Base-by-base conservation (phyloP, 192 early-diverging fungal species). In the Coemansia javaensis region DNA sequence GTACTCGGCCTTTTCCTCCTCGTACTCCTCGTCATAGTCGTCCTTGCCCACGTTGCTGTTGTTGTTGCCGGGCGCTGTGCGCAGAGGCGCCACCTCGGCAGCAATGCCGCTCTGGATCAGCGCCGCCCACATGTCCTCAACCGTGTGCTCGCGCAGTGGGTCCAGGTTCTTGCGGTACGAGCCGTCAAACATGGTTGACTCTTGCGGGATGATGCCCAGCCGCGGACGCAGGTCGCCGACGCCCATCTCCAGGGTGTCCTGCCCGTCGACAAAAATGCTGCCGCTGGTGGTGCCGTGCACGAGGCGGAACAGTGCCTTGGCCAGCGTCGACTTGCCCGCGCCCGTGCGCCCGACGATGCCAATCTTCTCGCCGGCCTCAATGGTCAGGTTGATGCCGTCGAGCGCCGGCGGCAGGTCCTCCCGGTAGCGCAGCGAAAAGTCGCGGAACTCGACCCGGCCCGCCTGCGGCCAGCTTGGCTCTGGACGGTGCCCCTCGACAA, bases 311-410 rank as follows among this genome's bases (percentile, higher is more conserved):
- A 92, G 66, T 0, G 81, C 77, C 36, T 87, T 59, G 17, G 78
- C 69, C n/a, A 91, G 58, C 3, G 88, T 80, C 2, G 82, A 81
- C 51, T 91, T 92, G 16, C 88, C 88, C 12, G 88, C 89, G 24
- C 90, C 94, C 0, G 81, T 81, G 5, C 81, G 71, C 3, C 83
- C 83, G 7, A 85, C 83, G 17, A 85, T 73, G 21, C 83, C 83
- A 45, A 85, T 65, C 41, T 83, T 82, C 50, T 82, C 78, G 17
- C 70, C 63, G 9, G 66, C 54, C 5, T 40, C 22, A 15, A 63
- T 65, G 4, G 40, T 41, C 37, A 79, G 24, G 20, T 37, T 61
- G 1, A 76, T 30, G 13, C 47, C 45, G 0, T 59, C 50, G 2
- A 86, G 52, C 16, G 71, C 74, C 1, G 51, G 38, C 31, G 50